These are phyloP conservation scores for Sutorius australiensis DNA, from an alignment of 768 basidiomycete species.

Conservation along the genomic window DNA sequence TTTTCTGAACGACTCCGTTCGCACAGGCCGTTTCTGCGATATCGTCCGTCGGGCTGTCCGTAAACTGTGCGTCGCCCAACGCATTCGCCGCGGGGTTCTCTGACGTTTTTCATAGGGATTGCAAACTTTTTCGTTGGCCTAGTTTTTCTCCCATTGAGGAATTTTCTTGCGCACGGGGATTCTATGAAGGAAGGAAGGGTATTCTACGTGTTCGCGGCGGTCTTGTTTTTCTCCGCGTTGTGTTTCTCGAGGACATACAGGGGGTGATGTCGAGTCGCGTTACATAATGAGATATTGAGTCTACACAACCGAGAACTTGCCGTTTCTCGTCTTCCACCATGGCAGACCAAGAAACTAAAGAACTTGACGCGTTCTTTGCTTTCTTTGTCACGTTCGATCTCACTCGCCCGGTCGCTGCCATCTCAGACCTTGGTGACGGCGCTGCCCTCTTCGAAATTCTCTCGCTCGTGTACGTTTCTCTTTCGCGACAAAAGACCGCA, in stretches of 20 bases:
- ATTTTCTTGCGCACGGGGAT: conserved; percentile 61
- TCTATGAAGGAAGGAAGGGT: conserved; percentile 74
- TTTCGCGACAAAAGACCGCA: background rate
- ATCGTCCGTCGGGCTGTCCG: conserved; percentile 68
- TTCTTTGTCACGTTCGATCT: conserved; percentile 77
- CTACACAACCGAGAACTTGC: conserved; percentile 1
- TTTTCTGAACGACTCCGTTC: background rate
- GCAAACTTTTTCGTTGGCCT: conserved; percentile 83
- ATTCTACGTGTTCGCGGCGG: conserved; percentile 76
- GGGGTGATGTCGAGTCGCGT: conserved; percentile 12
- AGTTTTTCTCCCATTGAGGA: conserved; percentile 79
- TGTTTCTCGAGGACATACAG: conserved; percentile 27
- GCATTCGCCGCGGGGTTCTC: background rate
- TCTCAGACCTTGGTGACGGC: conserved; percentile 78
- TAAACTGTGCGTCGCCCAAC: conserved; percentile 52
- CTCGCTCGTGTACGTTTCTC: conserved; percentile 60
- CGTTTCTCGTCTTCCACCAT: conserved; percentile 21
- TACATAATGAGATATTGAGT: conserved; percentile 22
- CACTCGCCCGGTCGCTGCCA: conserved; percentile 53
- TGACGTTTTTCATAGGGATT: conserved; percentile 52
- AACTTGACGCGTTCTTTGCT: conserved; percentile 76
- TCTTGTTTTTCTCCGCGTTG: conserved; percentile 37
- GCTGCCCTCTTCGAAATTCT: conserved; percentile 73
- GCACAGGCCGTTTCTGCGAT: conserved; percentile 73
- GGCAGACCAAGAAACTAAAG: conserved; percentile 47